Evolutionary conservation across 257 asterid species (phyloP).

Genomic region (Echites panduratus): DNA sequence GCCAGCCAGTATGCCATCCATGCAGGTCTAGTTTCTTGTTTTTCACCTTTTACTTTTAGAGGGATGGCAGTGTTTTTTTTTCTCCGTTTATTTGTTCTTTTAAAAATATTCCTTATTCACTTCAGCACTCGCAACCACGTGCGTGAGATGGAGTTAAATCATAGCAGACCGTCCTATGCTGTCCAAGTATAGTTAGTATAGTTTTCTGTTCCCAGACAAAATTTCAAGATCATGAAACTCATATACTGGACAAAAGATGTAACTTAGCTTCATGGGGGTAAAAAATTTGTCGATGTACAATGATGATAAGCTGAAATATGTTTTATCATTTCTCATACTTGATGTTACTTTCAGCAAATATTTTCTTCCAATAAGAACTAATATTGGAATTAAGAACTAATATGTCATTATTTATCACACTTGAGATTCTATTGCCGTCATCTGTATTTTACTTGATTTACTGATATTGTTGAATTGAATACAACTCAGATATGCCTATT

Average conservation of each 20-base stretch:
- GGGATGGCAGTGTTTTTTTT: neutral
- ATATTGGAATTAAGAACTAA: neutral
- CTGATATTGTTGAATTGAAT: neutral
- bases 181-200: neutral
- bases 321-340: neutral
- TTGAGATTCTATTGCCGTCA: neutral
- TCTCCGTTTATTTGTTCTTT: neutral
- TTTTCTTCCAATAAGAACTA: neutral
- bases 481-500: neutral
- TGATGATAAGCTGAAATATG: neutral
- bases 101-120: neutral
- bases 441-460: neutral
- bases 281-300: neutral
- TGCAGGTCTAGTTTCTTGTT: slow-evolving; percentile 50
- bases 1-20: slow-evolving; percentile 72
- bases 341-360: neutral
- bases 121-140: neutral
- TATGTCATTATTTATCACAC: neutral
- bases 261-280: too few species aligned
- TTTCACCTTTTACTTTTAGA: neutral
- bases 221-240: neutral
- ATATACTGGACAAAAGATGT: neutral
- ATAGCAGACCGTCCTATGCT: too few species aligned
- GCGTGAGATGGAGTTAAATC: neutral
- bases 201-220: neutral